phyloP scores from a whole-genome alignment of 202 grass and related monocot genomes.

The Zoysia matrella region DNA sequence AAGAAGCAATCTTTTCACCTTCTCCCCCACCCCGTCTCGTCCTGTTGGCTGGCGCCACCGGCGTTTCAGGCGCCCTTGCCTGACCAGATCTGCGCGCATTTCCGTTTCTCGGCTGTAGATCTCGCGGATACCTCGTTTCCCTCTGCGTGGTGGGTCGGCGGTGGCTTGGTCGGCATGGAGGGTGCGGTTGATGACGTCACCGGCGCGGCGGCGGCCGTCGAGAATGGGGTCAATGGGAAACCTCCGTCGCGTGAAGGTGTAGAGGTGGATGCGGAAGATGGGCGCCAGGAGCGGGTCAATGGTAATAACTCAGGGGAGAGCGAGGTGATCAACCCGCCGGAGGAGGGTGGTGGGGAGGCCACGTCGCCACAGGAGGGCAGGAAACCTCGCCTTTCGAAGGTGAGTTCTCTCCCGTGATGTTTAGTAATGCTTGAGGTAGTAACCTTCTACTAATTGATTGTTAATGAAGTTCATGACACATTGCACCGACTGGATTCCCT shows the following conservation, averaged over 20 bases:
- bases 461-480: neutral
- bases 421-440: neutral
- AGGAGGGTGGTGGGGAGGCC: conserved; percentile 50
- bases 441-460: neutral
- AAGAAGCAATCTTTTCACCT: conserved; percentile 24
- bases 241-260: conserved; percentile 15
- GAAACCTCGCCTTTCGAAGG: conserved; percentile 46
- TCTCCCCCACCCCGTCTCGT: neutral
- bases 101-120: conserved; percentile 39
- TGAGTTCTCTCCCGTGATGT: conserved; percentile 16
- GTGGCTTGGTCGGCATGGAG: conserved; percentile 42
- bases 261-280: conserved; percentile 14
- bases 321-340: conserved; percentile 57
- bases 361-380: conserved; percentile 40
- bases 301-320: conserved; percentile 48
- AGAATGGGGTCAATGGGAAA: conserved; percentile 43
- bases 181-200: conserved; percentile 25
- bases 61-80: conserved; percentile 22
- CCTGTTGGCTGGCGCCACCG: neutral
- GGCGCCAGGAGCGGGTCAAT: conserved; percentile 38
- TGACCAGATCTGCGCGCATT: conserved; percentile 50
- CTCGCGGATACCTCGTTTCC: conserved; percentile 31
- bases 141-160: neutral
- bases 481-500: conserved; percentile 12
- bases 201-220: conserved; percentile 17